phyloP scores from a whole-genome alignment of 1,139 yeast species.

The Diutina scorzettiae region DNA sequence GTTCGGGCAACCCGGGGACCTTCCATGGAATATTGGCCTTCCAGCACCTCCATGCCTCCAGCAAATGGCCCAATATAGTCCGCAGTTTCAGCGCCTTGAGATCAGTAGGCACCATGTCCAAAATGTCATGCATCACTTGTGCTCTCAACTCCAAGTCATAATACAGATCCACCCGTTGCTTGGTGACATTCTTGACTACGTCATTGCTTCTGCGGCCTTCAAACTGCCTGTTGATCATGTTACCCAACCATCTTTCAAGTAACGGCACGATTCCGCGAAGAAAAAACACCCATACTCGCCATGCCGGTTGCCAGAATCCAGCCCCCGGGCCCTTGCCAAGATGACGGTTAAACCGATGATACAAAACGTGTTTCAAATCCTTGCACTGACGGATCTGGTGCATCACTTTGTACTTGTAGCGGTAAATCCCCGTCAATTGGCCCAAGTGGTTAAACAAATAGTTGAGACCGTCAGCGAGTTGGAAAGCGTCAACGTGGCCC shows the following conservation, averaged over 20 bases:
- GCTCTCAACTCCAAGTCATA: conserved; percentile 90
- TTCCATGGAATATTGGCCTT: conserved; percentile 98
- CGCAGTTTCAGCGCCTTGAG: conserved; percentile 79
- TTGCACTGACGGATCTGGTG: conserved; percentile 95
- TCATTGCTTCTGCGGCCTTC: conserved; percentile 93
- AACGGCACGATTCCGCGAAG: conserved; percentile 89
- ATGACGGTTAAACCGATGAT: conserved; percentile 62
- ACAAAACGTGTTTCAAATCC: conserved; percentile 85
- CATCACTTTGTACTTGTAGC: conserved; percentile 96
- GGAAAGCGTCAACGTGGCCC: conserved; percentile 88
- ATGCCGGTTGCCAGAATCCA: conserved; percentile 99
- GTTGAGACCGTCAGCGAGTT: conserved; percentile 87
- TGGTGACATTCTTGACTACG: conserved; percentile 86
- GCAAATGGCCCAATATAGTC: conserved; percentile 81
- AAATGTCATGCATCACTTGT: conserved; percentile 87
- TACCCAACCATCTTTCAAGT: conserved; percentile 90
- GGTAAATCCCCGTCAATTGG: conserved; percentile 88
- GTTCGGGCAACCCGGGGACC: conserved; percentile 92
- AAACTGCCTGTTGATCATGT: conserved; percentile 81
- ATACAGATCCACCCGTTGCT: conserved; percentile 90
- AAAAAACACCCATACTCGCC: conserved; percentile 95
- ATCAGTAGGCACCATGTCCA: conserved; percentile 96
- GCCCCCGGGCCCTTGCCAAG: conserved; percentile 98
- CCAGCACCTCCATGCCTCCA: conserved; percentile 99
- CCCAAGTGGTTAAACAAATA: conserved; percentile 89